Evolutionary conservation across 305 asterid genomes (phyloP).

Genomic region (Fraxinus baroniana): DNA sequence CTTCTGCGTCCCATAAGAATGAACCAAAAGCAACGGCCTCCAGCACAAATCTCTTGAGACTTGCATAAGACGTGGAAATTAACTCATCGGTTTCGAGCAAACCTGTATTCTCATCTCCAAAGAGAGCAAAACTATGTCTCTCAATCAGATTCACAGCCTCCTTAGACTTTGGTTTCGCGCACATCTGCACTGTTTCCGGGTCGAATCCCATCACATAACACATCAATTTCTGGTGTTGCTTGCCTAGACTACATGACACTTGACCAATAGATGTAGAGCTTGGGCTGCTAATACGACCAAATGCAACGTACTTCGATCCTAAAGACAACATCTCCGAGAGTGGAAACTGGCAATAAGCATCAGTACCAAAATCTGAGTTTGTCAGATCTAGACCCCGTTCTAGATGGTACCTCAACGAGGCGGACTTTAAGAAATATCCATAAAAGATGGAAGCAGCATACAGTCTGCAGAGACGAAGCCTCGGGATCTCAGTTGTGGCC

Average conservation of each 20-base stretch:
- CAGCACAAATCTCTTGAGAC: constrained; percentile 71
- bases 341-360: constrained; percentile 22
- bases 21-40: constrained; percentile 93
- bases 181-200: constrained; percentile 46
- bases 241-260: constrained; percentile 21
- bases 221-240: constrained; percentile 38
- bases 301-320: constrained; percentile 32
- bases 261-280: constrained; percentile 24
- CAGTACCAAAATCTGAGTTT: constrained; percentile 24
- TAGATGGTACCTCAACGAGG: constrained; percentile 61
- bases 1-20: constrained; percentile 73
- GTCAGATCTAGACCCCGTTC: constrained; percentile 43
- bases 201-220: constrained; percentile 61
- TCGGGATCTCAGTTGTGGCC: constrained; percentile 37
- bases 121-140: constrained; percentile 69
- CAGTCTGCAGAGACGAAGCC: constrained; percentile 49
- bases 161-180: constrained; percentile 63
- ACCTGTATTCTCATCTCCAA: constrained; percentile 51
- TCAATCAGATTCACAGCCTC: constrained; percentile 66
- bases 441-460: constrained; percentile 65
- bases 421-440: constrained; percentile 80
- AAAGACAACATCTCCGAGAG: constrained; percentile 30
- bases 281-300: background rate
- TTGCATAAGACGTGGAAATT: constrained; percentile 67
- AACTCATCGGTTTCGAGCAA: constrained; percentile 37